Conservation (phyloP, 2,329 filamentous ascomycete genomes). For the Trichoderma polysporum region DNA sequence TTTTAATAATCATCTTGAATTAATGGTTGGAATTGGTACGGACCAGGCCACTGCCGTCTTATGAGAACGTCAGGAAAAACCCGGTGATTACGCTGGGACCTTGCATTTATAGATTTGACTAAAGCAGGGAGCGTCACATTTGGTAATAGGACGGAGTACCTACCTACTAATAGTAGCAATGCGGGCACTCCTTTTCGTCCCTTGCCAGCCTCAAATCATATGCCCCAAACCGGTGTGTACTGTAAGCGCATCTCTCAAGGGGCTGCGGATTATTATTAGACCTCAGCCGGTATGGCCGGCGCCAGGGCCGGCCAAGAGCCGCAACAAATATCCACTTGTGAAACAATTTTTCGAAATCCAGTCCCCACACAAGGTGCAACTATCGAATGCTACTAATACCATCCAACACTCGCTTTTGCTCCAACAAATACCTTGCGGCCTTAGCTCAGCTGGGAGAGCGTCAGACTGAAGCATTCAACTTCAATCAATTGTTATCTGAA, state of each 20-base stretch:
- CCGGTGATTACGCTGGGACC: not conserved
- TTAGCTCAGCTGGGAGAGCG: conserved; percentile 34
- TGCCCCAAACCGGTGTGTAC: not conserved
- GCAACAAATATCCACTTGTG: not conserved
- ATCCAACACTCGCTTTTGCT: not conserved
- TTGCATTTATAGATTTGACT: not conserved
- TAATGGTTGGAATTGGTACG: no score
- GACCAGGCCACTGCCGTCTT: not conserved
- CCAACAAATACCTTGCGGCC: conserved; percentile 27
- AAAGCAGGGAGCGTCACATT: not conserved
- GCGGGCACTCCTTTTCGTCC: not conserved
- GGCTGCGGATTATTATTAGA: not conserved
- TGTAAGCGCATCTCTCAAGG: not conserved
- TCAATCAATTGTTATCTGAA: conserved; percentile 33
- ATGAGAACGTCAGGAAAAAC: not conserved
- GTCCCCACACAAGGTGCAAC: not conserved
- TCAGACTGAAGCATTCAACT: conserved; percentile 31
- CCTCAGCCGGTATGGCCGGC: not conserved
- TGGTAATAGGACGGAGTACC: not conserved
- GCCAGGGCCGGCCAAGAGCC: conserved; percentile 3
- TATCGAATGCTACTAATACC: not conserved
- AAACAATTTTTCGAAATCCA: not conserved
- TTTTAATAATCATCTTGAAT: not conserved
- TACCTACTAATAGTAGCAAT: no score
- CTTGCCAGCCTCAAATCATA: not conserved